A percentile compares a stretch with the other conserved stretches of the same genome.
Conservation (phyloP, 192 early-diverging fungal species). For the Coemansia sp. region DNA sequence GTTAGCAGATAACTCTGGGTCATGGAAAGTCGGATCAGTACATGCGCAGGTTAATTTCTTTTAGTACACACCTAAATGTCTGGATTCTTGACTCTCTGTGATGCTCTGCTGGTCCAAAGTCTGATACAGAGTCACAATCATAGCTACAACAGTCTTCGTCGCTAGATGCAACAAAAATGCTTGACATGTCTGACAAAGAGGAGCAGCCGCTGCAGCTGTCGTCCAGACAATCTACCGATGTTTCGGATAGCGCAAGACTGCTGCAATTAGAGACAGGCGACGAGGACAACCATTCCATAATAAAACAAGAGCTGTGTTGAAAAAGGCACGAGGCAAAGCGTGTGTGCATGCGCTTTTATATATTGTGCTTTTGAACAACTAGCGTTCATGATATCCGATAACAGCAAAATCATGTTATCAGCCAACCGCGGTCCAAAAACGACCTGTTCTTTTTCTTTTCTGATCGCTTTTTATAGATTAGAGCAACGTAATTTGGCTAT, state of each 20-base stretch:
- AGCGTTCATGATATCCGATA: neutral
- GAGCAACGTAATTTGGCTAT: neutral
- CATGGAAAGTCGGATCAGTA: neutral
- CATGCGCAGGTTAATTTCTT: neutral
- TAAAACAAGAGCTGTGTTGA: neutral
- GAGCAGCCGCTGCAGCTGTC: neutral
- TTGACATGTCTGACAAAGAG: neutral
- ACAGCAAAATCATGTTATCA: neutral
- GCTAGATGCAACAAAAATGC: neutral
- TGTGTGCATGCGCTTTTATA: neutral
- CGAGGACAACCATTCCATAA: neutral
- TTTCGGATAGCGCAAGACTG: neutral
- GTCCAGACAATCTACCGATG: neutral
- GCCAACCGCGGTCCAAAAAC: neutral
- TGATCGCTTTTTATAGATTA: neutral
- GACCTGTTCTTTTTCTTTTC: neutral
- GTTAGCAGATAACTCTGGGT: neutral
- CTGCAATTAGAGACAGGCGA: neutral
- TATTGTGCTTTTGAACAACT: neutral
- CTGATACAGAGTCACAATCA: no score
- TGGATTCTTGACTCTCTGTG: neutral
- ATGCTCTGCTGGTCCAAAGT: neutral
- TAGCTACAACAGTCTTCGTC: neutral
- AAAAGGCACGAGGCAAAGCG: neutral
- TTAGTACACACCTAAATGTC: slow-evolving; percentile 1